phyloP scores from a whole-genome alignment of 106 monocot genomes.

The Phalaenopsis equestris region DNA sequence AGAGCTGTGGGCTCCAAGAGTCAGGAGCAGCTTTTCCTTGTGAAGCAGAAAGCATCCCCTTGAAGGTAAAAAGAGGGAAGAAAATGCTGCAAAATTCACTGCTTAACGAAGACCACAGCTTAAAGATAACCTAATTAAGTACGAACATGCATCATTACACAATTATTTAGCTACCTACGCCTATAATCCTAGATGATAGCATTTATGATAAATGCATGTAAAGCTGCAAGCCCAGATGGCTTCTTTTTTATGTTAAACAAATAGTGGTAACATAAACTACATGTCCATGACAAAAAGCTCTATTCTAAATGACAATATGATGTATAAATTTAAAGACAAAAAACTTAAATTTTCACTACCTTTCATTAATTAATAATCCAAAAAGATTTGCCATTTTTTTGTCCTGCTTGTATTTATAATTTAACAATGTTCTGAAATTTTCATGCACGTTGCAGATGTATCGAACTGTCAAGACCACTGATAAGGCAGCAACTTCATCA shows the following conservation, averaged over 20 bases:
- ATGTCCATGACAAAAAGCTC: no score
- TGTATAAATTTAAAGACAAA: no score
- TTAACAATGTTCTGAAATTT: background rate
- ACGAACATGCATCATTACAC: conserved; percentile 51
- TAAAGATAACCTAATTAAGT: conserved; percentile 24
- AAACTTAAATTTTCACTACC: no score
- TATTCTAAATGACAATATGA: no score
- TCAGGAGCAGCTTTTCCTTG: conserved; percentile 39
- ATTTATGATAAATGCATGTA: conserved; percentile 14
- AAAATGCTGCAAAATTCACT: conserved; percentile 16
- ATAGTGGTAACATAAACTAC: no score
- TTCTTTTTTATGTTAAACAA: background rate
- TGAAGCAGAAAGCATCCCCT: conserved; percentile 37
- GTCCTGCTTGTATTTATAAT: background rate
- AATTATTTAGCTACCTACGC: conserved; percentile 25
- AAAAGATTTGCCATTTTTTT: background rate
- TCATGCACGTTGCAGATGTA: conserved; percentile 56
- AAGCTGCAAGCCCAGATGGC: background rate
- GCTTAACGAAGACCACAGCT: conserved; percentile 7
- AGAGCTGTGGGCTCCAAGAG: conserved; percentile 9
- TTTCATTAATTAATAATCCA: no score
- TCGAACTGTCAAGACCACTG: conserved; percentile 78
- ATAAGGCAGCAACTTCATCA: conserved; percentile 45
- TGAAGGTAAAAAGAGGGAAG: conserved; percentile 24
- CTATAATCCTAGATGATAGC: background rate